Conservation (phyloP, 257 asterid species). For the Striga asiatica region DNA sequence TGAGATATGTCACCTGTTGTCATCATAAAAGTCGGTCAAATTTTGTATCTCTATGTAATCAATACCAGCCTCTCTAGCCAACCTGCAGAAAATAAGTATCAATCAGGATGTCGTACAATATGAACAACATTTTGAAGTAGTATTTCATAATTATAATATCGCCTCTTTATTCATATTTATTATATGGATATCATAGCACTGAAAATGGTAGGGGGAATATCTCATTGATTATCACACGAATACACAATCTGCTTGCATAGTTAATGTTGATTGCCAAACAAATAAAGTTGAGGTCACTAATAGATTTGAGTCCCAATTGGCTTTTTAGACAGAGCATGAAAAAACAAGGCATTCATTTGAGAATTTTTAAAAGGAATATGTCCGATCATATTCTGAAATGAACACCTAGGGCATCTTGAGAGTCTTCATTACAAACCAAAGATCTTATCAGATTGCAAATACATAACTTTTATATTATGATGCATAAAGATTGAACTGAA, state of each 20-base stretch:
- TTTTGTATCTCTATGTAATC: slow-evolving; percentile 83
- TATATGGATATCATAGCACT: not conserved
- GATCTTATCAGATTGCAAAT: not conserved
- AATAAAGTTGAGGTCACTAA: not conserved
- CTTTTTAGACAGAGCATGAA: not conserved
- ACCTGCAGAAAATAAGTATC: slow-evolving; percentile 41
- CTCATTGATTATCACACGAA: not conserved
- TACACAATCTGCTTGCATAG: not conserved
- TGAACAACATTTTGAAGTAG: slow-evolving; percentile 2
- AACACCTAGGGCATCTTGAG: slow-evolving; percentile 1
- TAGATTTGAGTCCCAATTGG: not conserved
- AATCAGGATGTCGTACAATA: slow-evolving; percentile 6
- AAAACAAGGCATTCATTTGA: not conserved
- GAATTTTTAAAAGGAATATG: not conserved
- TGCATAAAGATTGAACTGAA: not conserved
- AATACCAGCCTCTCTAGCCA: slow-evolving; percentile 96
- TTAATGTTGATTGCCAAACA: not conserved
- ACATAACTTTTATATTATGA: not conserved
- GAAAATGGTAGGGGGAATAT: not conserved
- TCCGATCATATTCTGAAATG: not conserved
- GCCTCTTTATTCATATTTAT: not conserved
- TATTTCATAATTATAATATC: not conserved
- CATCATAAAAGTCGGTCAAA: slow-evolving; percentile 89
- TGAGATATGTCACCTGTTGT: slow-evolving; percentile 51
- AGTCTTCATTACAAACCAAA: not conserved